A percentile compares a stretch with the other conserved stretches of the same genome.
Evolutionary conservation across 805 yeast genomes (phyloP).

Genomic region (Metschnikowia vanudenii): DNA sequence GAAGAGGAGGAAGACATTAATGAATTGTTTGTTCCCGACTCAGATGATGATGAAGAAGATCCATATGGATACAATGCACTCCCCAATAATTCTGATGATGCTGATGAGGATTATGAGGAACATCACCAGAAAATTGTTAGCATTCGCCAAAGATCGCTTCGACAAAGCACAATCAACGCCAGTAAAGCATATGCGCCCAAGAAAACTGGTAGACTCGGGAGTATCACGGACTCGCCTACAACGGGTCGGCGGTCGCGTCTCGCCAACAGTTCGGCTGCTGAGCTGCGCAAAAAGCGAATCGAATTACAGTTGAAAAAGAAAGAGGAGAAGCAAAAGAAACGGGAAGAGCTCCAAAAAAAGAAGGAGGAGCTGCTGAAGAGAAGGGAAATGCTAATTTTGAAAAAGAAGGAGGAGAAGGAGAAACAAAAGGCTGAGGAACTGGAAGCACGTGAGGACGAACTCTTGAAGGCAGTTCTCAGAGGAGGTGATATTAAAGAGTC

Average conservation of each 20-base stretch:
- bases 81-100: conserved; percentile 12
- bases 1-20: conserved; percentile 8
- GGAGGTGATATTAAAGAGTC: conserved; percentile 33
- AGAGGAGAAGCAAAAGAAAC: background rate
- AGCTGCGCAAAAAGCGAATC: background rate
- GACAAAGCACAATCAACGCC: conserved; percentile 1
- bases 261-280: background rate
- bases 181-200: background rate
- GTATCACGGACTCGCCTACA: conserved; percentile 2
- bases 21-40: conserved; percentile 14
- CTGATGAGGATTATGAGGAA: conserved; percentile 15
- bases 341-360: background rate
- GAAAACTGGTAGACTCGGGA: conserved; percentile 6
- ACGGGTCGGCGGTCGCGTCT: conserved; percentile 1
- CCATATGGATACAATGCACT: conserved; percentile 13
- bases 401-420: conserved; percentile 1
- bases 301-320: background rate
- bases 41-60: conserved; percentile 15
- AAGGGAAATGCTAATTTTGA: background rate
- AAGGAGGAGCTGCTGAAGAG: background rate
- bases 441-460: conserved; percentile 17
- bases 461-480: conserved; percentile 28
- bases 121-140: conserved; percentile 2
- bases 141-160: conserved; percentile 1
- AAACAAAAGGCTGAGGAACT: conserved; percentile 3